Percentiles rank a stretch among this genome's conserved stretches.
These are phyloP conservation scores for Fragaria ananassa DNA, from an alignment of 306 rosid genomes.

Conservation along the genomic window DNA sequence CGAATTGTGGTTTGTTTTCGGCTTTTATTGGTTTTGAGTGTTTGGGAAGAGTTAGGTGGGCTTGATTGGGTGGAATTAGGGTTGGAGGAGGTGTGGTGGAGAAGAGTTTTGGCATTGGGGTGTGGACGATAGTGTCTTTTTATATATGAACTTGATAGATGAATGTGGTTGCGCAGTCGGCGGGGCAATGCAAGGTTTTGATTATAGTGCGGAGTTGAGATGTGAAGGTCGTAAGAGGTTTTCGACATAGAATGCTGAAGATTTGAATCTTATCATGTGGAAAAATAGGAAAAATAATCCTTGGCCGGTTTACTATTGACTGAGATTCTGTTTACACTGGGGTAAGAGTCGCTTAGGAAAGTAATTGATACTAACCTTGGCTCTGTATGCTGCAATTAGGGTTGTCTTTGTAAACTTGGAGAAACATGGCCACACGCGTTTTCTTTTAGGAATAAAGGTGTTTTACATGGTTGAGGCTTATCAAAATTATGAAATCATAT, in stretches of 20 bases:
- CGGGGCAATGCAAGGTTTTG: not conserved
- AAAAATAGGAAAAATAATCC: not conserved
- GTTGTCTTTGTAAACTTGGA: not conserved
- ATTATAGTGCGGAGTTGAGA: not conserved
- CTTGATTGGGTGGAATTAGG: conserved; percentile 2
- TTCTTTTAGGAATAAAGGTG: not conserved
- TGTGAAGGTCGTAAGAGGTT: not conserved
- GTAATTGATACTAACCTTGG: not conserved
- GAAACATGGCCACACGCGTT: not conserved
- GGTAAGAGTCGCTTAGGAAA: not conserved
- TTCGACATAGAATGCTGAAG: not conserved
- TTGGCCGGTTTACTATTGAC: not conserved
- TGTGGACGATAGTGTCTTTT: not conserved
- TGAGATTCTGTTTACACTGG: not conserved
- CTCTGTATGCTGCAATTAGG: not conserved
- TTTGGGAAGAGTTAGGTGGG: not conserved
- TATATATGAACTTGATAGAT: not conserved
- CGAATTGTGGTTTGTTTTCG: not conserved
- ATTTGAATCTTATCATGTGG: not conserved
- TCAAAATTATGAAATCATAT: not conserved
- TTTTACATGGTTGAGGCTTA: not conserved
- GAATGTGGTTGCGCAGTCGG: not conserved
- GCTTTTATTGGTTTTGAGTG: not conserved
- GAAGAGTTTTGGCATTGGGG: not conserved
- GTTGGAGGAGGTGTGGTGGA: not conserved